Evolutionary conservation across 257 asterid species (phyloP).

Genomic region (Cruciata laevipes): DNA sequence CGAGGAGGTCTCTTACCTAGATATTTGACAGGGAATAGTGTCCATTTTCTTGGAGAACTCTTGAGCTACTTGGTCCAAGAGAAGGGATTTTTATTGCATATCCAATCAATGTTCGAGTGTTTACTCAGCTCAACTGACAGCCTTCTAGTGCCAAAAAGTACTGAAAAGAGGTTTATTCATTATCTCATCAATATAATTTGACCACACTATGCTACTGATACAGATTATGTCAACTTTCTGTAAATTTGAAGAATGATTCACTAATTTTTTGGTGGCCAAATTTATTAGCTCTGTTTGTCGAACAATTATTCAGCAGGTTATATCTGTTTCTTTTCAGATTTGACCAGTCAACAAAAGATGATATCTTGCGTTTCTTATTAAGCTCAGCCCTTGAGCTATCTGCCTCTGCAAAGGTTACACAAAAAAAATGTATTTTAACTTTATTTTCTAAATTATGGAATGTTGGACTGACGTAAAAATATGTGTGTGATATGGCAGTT

Average conservation of each 20-base stretch:
- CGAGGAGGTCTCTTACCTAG: slow-evolving; percentile 17
- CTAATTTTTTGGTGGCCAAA: background rate
- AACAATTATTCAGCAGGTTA: background rate
- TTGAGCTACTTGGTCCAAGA: slow-evolving; percentile 54
- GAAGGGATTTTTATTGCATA: slow-evolving; percentile 70
- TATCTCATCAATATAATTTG: background rate
- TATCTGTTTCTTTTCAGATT: slow-evolving; percentile 43
- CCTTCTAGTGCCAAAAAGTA: slow-evolving; percentile 52
- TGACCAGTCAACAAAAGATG: slow-evolving; percentile 50
- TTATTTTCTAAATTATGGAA: background rate
- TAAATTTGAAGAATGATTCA: background rate
- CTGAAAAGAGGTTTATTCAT: slow-evolving; percentile 48
- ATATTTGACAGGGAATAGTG: slow-evolving; percentile 46
- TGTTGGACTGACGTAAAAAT: background rate
- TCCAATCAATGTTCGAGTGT: slow-evolving; percentile 53
- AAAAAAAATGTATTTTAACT: background rate
- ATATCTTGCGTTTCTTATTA: slow-evolving; percentile 51
- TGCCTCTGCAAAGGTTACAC: slow-evolving; percentile 60
- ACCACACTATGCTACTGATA: background rate
- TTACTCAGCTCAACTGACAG: slow-evolving; percentile 51
- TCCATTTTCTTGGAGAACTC: slow-evolving; percentile 65
- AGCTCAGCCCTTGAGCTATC: slow-evolving; percentile 49
- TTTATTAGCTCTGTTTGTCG: background rate
- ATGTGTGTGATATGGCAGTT: slow-evolving; percentile 44
- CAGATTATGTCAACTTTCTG: background rate